phyloP scores from a whole-genome alignment of 495 filamentous ascomycete genomes.

The Glutinoglossum americanum region DNA sequence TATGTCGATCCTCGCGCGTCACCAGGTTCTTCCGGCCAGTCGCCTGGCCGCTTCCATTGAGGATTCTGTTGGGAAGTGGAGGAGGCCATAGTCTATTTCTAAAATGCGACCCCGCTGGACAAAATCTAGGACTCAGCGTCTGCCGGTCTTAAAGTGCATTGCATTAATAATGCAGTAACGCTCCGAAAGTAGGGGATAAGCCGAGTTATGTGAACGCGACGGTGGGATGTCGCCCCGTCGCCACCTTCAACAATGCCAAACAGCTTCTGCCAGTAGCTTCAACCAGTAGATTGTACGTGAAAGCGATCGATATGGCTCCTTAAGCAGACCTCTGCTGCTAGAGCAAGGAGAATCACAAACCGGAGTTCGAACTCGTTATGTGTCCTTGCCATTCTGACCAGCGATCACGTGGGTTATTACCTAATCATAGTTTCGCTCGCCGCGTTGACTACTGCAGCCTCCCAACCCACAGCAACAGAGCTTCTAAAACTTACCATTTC shows the following conservation, averaged over 20 bases:
- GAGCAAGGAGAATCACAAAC: neutral
- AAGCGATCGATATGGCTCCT: neutral
- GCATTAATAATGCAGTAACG: neutral
- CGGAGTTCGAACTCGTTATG: neutral
- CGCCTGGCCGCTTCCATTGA: conserved; percentile 18
- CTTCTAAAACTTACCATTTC: neutral
- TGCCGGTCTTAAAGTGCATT: neutral
- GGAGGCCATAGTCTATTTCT: conserved; percentile 13
- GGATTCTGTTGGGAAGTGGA: conserved; percentile 14
- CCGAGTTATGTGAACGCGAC: neutral
- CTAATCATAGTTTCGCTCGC: neutral
- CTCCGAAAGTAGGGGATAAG: neutral
- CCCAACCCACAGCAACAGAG: neutral
- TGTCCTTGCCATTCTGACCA: neutral
- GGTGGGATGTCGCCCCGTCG: neutral
- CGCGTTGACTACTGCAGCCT: neutral
- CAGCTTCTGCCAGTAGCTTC: neutral
- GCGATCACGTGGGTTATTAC: neutral
- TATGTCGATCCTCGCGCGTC: neutral
- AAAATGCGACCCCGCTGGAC: neutral
- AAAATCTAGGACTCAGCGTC: neutral
- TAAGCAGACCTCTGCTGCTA: neutral
- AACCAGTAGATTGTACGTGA: neutral
- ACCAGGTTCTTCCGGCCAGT: conserved; percentile 7
- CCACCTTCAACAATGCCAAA: neutral